Percentiles rank a stretch among this genome's conserved stretches.
Evolutionary conservation across 768 basidiomycete genomes (phyloP).

Genomic region (Podaxis sp.): DNA sequence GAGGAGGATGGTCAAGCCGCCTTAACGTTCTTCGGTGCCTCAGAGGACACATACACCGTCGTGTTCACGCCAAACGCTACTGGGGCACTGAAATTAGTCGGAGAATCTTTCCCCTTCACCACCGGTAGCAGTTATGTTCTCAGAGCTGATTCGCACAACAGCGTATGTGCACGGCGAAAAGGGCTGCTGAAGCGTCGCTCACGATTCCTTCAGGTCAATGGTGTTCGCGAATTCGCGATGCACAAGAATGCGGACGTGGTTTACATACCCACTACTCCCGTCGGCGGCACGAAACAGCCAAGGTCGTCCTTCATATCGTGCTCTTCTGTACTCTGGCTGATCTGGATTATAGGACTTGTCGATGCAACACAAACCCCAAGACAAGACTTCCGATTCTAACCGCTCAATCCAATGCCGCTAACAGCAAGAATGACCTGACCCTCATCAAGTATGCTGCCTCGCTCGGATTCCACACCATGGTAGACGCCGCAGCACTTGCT

Average conservation of each 20-base stretch:
- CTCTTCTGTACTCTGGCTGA: background rate
- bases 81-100: constrained; percentile 75
- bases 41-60: constrained; percentile 68
- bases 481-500: constrained; percentile 80
- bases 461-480: constrained; percentile 65
- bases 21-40: constrained; percentile 72
- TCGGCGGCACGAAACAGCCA: constrained; percentile 62
- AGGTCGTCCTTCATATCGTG: constrained; percentile 38
- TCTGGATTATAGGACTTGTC: constrained; percentile 44
- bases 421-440: constrained; percentile 64
- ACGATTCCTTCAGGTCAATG: constrained; percentile 41
- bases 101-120: constrained; percentile 73
- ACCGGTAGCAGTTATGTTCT: constrained; percentile 59
- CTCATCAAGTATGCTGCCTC: constrained; percentile 60
- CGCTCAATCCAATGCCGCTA: constrained; percentile 79
- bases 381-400: constrained; percentile 66
- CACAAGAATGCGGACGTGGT: constrained; percentile 48
- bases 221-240: constrained; percentile 68
- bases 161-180: constrained; percentile 35
- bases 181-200: background rate
- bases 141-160: constrained; percentile 80
- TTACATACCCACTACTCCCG: constrained; percentile 61
- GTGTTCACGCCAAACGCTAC: constrained; percentile 81
- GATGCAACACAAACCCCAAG: constrained; percentile 40
- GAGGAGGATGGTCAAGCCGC: constrained; percentile 69